Evolutionary conservation across 495 filamentous ascomycete species (phyloP).

Genomic region (Penicillium nucicola): DNA sequence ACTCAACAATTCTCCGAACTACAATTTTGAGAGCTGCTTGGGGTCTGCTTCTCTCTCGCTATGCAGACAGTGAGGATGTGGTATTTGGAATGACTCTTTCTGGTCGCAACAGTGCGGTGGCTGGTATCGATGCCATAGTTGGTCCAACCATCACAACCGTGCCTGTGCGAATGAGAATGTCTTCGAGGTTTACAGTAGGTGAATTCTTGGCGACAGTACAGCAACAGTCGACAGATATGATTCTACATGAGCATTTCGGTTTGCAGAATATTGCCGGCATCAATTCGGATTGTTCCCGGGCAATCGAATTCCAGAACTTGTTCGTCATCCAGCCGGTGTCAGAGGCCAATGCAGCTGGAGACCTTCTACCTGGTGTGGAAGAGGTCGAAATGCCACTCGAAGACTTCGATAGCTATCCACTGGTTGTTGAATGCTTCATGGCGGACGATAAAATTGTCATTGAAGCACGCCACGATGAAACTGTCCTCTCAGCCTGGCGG

Average conservation of each 20-base stretch:
- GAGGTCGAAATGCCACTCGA: not conserved
- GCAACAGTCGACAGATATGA: conserved; percentile 24
- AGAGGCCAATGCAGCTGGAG: not conserved
- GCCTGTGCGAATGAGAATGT: conserved; percentile 42
- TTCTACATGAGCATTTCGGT: conserved; percentile 41
- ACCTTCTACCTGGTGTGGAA: not conserved
- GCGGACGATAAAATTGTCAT: not conserved
- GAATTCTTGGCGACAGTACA: conserved; percentile 38
- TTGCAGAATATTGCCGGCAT: conserved; percentile 51
- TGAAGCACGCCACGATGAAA: not conserved
- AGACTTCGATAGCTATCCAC: not conserved
- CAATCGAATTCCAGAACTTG: not conserved
- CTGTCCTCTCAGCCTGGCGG: not conserved
- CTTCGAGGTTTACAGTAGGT: conserved; percentile 11
- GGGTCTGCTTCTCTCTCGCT: conserved; percentile 26
- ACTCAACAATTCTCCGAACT: conserved; percentile 25
- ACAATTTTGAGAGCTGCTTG: conserved; percentile 33
- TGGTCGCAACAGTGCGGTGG: conserved; percentile 30
- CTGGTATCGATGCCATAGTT: conserved; percentile 30
- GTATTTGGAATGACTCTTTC: conserved; percentile 31
- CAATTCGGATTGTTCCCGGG: conserved; percentile 33
- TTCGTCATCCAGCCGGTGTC: not conserved
- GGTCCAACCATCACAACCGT: conserved; percentile 42
- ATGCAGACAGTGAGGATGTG: conserved; percentile 26
- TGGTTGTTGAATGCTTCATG: not conserved